These are phyloP conservation scores for Ophiocordyceps camponoti-leonardi DNA, from an alignment of 2,329 filamentous ascomycete genomes.

Conservation along the genomic window DNA sequence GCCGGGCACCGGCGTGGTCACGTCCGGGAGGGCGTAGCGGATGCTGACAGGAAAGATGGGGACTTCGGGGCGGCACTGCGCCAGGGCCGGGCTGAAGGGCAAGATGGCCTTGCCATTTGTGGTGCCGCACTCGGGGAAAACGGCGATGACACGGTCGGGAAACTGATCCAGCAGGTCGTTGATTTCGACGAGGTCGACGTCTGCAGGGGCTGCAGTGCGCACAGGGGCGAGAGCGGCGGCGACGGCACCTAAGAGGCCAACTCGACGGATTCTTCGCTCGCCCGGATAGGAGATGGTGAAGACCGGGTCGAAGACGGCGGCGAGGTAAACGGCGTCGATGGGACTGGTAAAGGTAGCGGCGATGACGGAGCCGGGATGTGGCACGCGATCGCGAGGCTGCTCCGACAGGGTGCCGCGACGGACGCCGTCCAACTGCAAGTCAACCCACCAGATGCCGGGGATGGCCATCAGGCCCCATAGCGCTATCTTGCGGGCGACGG, in stretches of 20 bases:
- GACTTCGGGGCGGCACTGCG: constrained; percentile 46
- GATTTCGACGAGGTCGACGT: constrained; percentile 39
- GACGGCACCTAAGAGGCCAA: constrained; percentile 64
- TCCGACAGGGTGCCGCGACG: constrained; percentile 74
- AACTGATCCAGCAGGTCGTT: constrained; percentile 46
- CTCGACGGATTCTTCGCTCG: constrained; percentile 53
- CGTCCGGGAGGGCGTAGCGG: constrained; percentile 73
- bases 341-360: constrained; percentile 85
- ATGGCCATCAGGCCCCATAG: constrained; percentile 79
- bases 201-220: constrained; percentile 23
- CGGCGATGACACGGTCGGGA: constrained; percentile 59
- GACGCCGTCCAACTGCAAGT: constrained; percentile 94
- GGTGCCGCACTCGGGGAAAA: constrained; percentile 89
- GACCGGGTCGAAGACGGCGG: constrained; percentile 89
- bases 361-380: constrained; percentile 65
- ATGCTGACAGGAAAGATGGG: constrained; percentile 84
- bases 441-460: constrained; percentile 94
- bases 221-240: constrained; percentile 52
- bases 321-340: constrained; percentile 83
- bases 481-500: constrained; percentile 56
- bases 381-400: constrained; percentile 56
- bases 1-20: constrained; percentile 77
- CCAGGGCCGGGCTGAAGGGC: constrained; percentile 61
- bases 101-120: constrained; percentile 87
- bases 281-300: constrained; percentile 75